Evolutionary conservation across 163 green algal genomes (phyloP), one percentile per base, ranked within the genome.

Genomic region (Scenedesmus sp.): DNA sequence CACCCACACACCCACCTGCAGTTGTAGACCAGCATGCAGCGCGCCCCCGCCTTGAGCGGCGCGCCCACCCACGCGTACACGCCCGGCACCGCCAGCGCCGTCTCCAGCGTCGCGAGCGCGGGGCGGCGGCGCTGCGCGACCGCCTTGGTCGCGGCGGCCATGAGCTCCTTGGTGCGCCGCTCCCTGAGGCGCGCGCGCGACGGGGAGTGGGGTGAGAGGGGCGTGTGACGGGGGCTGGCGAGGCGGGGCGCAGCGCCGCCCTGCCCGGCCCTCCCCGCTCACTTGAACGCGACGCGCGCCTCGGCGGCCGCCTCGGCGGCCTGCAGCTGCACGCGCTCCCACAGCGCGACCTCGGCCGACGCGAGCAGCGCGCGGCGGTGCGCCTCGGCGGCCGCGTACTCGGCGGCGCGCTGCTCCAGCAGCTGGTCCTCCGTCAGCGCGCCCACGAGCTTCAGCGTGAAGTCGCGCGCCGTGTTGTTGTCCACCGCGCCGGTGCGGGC

Each of bases 381-480:
- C 48, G 62, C 70, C 70, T 89, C 81, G 34, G 78, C 77, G 48
- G 82, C 82, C 24, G 86, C 83, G 15, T 87, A 87, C 29, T 83
- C 72, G 33, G 85, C 75, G 24, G 89, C 70, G 0, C 88, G 75
- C 44, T 78, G 70, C 58, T 89, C 77, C 51, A 89, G 56, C 7
- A 96, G 67, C 71, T 95, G 74, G 65, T 91, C 81, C 80, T 94
- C 87, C 0, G 67, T 91, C 18, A 78, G 84, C 1, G 73, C 80
- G 13, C 77, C 85, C 50, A 82, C 70, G 45, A 93, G 79, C 54
- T 45, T 18, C 24, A 93, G 58, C 42, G 48, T 22, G 60, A 85
- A 93, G 79, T 91, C 90, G 82, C 78, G 81, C n/a, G 75, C 83
- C 20, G 39, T 63, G 83, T 97, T 97, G 90, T 97, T 97, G 78